Percentiles rank a stretch among this genome's conserved stretches.
Conservation (phyloP, 148 eudicot species). For the Camellia japonica region DNA sequence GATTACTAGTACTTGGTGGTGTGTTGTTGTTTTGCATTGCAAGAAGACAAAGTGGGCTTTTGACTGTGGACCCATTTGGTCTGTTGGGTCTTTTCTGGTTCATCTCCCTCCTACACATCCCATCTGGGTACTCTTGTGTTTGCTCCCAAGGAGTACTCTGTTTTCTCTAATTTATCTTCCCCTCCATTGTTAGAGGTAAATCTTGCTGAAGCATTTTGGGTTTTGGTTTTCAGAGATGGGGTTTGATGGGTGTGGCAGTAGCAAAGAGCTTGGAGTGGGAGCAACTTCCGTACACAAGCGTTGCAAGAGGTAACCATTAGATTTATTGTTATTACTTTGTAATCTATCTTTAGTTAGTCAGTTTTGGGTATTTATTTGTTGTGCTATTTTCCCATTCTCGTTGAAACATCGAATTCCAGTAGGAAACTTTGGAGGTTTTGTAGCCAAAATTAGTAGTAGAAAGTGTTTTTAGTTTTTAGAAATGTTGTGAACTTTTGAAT, state of each 20-base stretch:
- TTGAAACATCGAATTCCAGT: background rate
- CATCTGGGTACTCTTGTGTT: conserved; percentile 23
- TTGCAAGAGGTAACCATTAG: conserved; percentile 57
- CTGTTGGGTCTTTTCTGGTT: conserved; percentile 15
- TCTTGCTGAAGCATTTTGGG: conserved; percentile 9
- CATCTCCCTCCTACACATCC: conserved; percentile 5
- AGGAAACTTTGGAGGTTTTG: background rate
- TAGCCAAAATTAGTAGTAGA: too few relatives aligned
- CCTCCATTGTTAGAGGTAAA: background rate
- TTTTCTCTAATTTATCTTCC: background rate
- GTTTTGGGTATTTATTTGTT: conserved; percentile 11
- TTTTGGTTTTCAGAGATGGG: conserved; percentile 49
- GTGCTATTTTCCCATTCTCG: background rate
- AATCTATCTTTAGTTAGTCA: background rate
- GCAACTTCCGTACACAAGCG: conserved; percentile 49
- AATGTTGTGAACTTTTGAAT: background rate
- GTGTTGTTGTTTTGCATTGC: background rate
- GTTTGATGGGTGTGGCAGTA: conserved; percentile 40
- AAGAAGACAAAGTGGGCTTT: conserved; percentile 33
- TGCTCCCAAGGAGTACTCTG: conserved; percentile 17
- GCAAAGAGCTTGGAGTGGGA: conserved; percentile 21
- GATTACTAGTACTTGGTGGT: conserved; percentile 3
- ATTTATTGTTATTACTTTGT: background rate
- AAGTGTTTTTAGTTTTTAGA: background rate
- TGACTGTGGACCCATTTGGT: conserved; percentile 29